Evolutionary conservation across 495 filamentous ascomycete genomes (phyloP), one percentile per base, ranked within the genome.

Genomic region (Aspergillus haitiensis): DNA sequence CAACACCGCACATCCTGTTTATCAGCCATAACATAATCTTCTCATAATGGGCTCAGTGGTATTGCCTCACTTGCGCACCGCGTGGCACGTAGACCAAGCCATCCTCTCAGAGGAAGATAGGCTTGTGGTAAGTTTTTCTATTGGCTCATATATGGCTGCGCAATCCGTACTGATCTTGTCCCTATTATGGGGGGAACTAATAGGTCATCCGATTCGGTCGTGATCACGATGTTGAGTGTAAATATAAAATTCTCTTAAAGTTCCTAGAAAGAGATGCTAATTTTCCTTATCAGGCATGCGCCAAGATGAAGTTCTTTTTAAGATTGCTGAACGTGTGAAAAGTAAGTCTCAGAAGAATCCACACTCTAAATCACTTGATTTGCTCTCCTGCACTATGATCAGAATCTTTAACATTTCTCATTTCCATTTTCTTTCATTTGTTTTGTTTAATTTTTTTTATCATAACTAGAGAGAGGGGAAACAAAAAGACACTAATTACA

Each of bases 21-120:
- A 27, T 27, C 42, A 32, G 33, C n/a, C 15, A 49, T 49, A 12
- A 31, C 33, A 35, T 47, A 8, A 48, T 16, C n/a, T 56, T 33
- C 7, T 42, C 55, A 78, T 39, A 55, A 96, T 94, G 89, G 91
- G 92, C 68, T 96, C 92, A 55, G 89, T 98, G 55, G 90, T 97
- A 12, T 84, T 98, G 12, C 94, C 94, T 16, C 94, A 98, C 75
- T 83, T 98, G 36, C 82, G 84, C 56, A 95, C 90, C 11, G 94
- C 92, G 63, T 98, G 94, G 93, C 92, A 97, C 66, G 91, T 97
- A 59, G 93, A 97, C 77, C 92, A 96, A 76, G 90, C 90, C 49
- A 96, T 95, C 66, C 85, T 94, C 63, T 87, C 86, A 12, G 94
- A 98, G 74, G 92, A 97, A 64, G 94, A 98, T 64, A 88, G 94